Percentiles rank a stretch among this genome's conserved stretches.
These are phyloP conservation scores for Astrocystis sublimbata DNA, from an alignment of 495 filamentous ascomycete genomes.

Conservation along the genomic window DNA sequence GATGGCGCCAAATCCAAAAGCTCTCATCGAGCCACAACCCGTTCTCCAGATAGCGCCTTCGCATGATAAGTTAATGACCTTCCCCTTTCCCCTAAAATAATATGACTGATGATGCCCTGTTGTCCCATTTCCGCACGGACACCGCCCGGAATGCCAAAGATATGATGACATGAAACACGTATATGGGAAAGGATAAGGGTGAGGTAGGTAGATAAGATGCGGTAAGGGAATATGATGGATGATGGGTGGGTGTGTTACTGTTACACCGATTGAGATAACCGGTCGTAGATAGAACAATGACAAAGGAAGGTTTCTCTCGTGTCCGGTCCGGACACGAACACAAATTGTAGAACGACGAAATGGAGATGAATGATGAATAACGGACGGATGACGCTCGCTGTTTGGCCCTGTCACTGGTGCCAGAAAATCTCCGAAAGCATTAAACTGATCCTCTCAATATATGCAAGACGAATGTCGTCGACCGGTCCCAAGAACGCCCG, in stretches of 20 bases:
- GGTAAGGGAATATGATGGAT: too few relatives aligned
- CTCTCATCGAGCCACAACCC: slow-evolving; percentile 5
- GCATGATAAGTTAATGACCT: slow-evolving; percentile 8
- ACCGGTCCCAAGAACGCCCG: slow-evolving; percentile 23
- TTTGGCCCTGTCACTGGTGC: neutral
- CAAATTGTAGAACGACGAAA: neutral
- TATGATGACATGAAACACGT: slow-evolving; percentile 12
- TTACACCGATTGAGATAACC: slow-evolving; percentile 12
- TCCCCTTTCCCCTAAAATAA: too few relatives aligned
- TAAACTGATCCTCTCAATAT: slow-evolving; percentile 14
- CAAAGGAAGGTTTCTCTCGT: neutral
- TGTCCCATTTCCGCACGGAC: slow-evolving; percentile 9
- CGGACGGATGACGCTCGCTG: neutral
- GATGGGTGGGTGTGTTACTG: too few relatives aligned
- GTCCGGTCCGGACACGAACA: slow-evolving; percentile 2
- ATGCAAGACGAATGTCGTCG: slow-evolving; percentile 16
- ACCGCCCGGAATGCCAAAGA: slow-evolving; percentile 13
- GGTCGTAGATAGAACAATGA: neutral
- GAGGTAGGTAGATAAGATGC: too few relatives aligned
- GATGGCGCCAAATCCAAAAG: slow-evolving; percentile 5
- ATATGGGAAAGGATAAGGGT: too few relatives aligned
- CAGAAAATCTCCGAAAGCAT: slow-evolving; percentile 2
- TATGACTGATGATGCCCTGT: too few relatives aligned
- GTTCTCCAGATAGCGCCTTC: slow-evolving; percentile 15
- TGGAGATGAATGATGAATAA: too few relatives aligned